Evolutionary conservation across 2,329 filamentous ascomycete genomes (phyloP), one percentile per base, ranked within the genome.

Genomic region (Verticillium nubilum): DNA sequence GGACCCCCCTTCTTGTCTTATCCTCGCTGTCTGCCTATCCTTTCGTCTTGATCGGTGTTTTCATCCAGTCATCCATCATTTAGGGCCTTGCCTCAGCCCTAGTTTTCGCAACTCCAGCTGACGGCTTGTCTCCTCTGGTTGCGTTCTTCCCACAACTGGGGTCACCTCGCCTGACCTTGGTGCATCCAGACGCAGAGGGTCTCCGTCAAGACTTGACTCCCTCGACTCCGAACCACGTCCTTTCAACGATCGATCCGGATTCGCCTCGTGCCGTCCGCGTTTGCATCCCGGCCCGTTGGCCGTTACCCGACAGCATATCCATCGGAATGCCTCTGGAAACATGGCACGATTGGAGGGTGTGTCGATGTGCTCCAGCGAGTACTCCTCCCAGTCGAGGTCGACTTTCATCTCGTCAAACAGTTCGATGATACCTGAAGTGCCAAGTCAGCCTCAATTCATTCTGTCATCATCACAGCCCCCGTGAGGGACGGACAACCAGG

Each of bases 241-340:
- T 56, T 63, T 62, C 28, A 28, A 54, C 26, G 61, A 62, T 52
- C 47, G 57, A 29, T 64, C 62, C 17, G 62, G 62, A 52, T 64
- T 63, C 47, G 59, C 58, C 53, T 64, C 62, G 47, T 64, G 62
- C 3, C 54, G 52, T 2, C 62, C 62, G 12, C 59, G 33, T 15
- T 52, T 54, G 58, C 62, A 64, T 52, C 62, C 62, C 25, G 52
- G 35, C 35, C 26, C 52, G 47, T 58, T 53, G 27, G 60, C 62
- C 35, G 33, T 19, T 25, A 37, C 29, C 27, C 54, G 42, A 52
- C 62, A 64, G 56, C 62, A 64, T 28, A 61, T 59, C 62, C 62
- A 64, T 13, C 62, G 62, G 23, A 63, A 64, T 2, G 62, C 62
- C 29, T 60, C 62, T 1, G 62, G 62, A 26, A 61, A 62, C 42